Percentiles rank a stretch among this genome's conserved stretches.
Conservation (phyloP, 805 yeast species). For the Kodamaea kaohsiungensis region DNA sequence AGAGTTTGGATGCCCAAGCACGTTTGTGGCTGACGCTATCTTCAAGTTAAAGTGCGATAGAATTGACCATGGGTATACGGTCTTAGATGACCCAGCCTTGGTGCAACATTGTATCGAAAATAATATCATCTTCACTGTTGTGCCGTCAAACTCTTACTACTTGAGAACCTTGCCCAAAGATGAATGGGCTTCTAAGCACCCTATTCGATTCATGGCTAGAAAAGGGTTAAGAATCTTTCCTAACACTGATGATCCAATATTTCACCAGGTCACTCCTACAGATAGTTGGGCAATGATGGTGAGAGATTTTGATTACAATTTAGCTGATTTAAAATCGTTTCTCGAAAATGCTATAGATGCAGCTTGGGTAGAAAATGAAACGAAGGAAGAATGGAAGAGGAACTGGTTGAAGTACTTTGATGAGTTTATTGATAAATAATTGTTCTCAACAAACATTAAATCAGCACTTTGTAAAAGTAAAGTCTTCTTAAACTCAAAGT, state of each 20-base stretch:
- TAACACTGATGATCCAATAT: slow-evolving; percentile 32
- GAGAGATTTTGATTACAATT: slow-evolving; percentile 23
- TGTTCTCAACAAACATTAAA: too few relatives aligned
- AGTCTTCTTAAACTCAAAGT: too few relatives aligned
- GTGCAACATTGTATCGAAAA: slow-evolving; percentile 22
- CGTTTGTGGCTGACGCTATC: slow-evolving; percentile 25
- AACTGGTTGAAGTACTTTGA: slow-evolving; percentile 17
- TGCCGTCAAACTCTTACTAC: slow-evolving; percentile 33
- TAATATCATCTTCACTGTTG: slow-evolving; percentile 24
- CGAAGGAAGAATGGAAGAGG: slow-evolving; percentile 15
- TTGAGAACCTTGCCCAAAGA: slow-evolving; percentile 23
- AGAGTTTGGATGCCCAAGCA: slow-evolving; percentile 29
- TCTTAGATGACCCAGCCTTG: slow-evolving; percentile 23
- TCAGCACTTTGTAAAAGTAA: too few relatives aligned
- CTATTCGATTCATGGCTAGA: slow-evolving; percentile 27
- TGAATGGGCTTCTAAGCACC: slow-evolving; percentile 31
- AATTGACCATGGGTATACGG: slow-evolving; percentile 32
- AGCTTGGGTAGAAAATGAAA: slow-evolving; percentile 23
- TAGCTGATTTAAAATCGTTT: slow-evolving; percentile 20
- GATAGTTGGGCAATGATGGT: slow-evolving; percentile 33
- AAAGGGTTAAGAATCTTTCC: slow-evolving; percentile 27
- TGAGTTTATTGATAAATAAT: background rate
- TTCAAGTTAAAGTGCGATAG: slow-evolving; percentile 23
- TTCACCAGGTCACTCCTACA: slow-evolving; percentile 29
- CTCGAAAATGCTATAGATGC: slow-evolving; percentile 26